Percentiles rank a stretch among this genome's conserved stretches.
Evolutionary conservation across 2,329 filamentous ascomycete species (phyloP).

Genomic region (Penicillium sp.): DNA sequence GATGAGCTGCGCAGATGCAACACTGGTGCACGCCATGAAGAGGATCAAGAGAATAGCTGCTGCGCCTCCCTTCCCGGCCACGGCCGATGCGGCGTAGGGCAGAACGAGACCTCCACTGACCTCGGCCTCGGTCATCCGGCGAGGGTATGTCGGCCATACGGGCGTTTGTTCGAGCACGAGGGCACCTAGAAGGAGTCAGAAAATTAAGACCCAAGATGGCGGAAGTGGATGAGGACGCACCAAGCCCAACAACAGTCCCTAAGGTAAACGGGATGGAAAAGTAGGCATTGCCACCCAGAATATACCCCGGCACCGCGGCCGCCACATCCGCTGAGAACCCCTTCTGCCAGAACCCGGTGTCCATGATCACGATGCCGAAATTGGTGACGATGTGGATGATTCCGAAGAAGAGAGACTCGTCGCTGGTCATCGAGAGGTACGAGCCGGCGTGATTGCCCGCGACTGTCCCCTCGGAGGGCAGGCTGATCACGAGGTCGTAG

Average conservation of each 20-base stretch:
- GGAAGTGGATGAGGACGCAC: constrained; percentile 51
- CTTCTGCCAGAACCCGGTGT: constrained; percentile 53
- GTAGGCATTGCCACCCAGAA: constrained; percentile 47
- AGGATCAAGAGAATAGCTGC: constrained; percentile 39
- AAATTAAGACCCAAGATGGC: too few species aligned
- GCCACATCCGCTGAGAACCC: constrained; percentile 50
- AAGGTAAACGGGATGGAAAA: constrained; percentile 55
- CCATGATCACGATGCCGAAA: constrained; percentile 44
- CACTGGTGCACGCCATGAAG: constrained; percentile 51
- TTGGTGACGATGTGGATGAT: constrained; percentile 44
- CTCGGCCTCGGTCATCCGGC: constrained; percentile 32
- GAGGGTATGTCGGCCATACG: constrained; percentile 58
- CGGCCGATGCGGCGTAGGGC: constrained; percentile 38
- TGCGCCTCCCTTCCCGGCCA: constrained; percentile 45
- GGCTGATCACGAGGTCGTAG: constrained; percentile 45
- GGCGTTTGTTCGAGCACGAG: constrained; percentile 31
- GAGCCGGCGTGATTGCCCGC: constrained; percentile 36
- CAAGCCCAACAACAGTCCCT: constrained; percentile 54
- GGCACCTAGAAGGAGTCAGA: too few species aligned
- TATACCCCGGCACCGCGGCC: constrained; percentile 49
- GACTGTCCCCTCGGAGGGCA: constrained; percentile 39
- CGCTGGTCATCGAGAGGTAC: constrained; percentile 45
- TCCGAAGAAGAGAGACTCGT: constrained; percentile 45
- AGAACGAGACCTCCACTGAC: constrained; percentile 42
- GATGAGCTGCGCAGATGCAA: constrained; percentile 57